Evolutionary conservation across 208 protist genomes (phyloP).

Genomic region (Trypanosoma cruzi): DNA sequence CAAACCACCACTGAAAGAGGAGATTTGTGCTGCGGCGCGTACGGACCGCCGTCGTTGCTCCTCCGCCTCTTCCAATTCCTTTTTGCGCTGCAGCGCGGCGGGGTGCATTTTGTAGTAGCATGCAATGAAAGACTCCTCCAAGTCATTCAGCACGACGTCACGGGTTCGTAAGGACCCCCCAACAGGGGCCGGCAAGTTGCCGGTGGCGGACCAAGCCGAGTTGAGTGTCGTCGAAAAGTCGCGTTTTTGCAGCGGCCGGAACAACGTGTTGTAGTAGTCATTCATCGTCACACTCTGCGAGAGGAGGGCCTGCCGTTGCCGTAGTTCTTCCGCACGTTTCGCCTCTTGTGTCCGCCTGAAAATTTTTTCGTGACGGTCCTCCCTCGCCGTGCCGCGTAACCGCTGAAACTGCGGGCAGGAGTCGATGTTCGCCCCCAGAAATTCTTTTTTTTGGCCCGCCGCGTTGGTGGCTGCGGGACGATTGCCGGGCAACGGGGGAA

Average conservation of each 20-base stretch:
- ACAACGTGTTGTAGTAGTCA: slow-evolving; percentile 34
- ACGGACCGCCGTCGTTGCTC: slow-evolving; percentile 14
- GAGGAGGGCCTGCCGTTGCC: slow-evolving; percentile 21
- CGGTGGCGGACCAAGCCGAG: not conserved
- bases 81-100: slow-evolving; percentile 29
- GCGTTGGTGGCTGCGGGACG: not conserved
- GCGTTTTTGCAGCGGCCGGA: slow-evolving; percentile 15
- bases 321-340: slow-evolving; percentile 17
- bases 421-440: slow-evolving; percentile 2
- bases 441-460: not conserved
- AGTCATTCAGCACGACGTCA: slow-evolving; percentile 33
- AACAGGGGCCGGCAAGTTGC: not conserved
- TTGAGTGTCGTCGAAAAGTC: no score
- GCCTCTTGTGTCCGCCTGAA: slow-evolving; percentile 10
- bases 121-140: slow-evolving; percentile 62
- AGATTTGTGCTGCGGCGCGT: slow-evolving; percentile 20
- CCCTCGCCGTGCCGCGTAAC: slow-evolving; percentile 29
- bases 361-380: slow-evolving; percentile 10
- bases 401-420: slow-evolving; percentile 40
- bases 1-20: slow-evolving; percentile 3
- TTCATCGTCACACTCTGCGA: slow-evolving; percentile 19
- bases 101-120: slow-evolving; percentile 56
- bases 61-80: slow-evolving; percentile 23
- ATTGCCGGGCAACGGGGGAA: no score
- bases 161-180: not conserved